Evolutionary conservation across 805 yeast genomes (phyloP).

Genomic region (Metschnikowia lochheadii): DNA sequence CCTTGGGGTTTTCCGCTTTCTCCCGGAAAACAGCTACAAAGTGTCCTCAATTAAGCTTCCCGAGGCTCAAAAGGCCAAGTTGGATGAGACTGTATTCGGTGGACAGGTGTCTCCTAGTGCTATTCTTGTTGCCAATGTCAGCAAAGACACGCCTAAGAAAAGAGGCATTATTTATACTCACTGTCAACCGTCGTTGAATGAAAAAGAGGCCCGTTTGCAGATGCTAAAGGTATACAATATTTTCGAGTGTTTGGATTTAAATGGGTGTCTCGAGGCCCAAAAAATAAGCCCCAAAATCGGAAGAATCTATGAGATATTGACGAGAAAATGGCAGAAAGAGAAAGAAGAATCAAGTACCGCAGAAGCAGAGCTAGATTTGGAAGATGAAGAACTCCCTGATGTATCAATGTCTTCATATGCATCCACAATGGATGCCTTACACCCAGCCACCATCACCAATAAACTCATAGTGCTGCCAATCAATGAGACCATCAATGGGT

Average conservation of each 20-base stretch:
- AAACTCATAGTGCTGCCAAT: slow-evolving; percentile 37
- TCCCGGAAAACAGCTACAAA: slow-evolving; percentile 23
- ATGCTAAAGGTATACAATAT: slow-evolving; percentile 25
- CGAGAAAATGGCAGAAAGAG: slow-evolving; percentile 5
- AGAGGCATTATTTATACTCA: slow-evolving; percentile 28
- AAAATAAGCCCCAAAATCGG: slow-evolving; percentile 3
- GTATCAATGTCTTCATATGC: not conserved
- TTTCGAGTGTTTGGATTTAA: slow-evolving; percentile 31
- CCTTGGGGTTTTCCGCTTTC: slow-evolving; percentile 33
- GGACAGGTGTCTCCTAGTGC: slow-evolving; percentile 20
- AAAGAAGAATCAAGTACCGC: not conserved
- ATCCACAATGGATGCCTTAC: slow-evolving; percentile 11
- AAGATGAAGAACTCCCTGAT: slow-evolving; percentile 5
- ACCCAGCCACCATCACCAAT: slow-evolving; percentile 34
- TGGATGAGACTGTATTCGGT: slow-evolving; percentile 16
- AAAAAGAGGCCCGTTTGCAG: slow-evolving; percentile 4
- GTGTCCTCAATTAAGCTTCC: slow-evolving; percentile 26
- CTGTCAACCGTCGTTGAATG: not conserved
- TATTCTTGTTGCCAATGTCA: slow-evolving; percentile 26
- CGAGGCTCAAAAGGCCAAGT: slow-evolving; percentile 15
- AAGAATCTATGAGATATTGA: slow-evolving; percentile 2
- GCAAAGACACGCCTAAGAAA: slow-evolving; percentile 24
- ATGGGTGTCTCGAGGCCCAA: slow-evolving; percentile 11
- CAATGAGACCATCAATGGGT: slow-evolving; percentile 31
- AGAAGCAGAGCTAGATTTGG: slow-evolving; percentile 4